Conservation (phyloP, 2,329 filamentous ascomycete genomes). For the Cadophora malorum region DNA sequence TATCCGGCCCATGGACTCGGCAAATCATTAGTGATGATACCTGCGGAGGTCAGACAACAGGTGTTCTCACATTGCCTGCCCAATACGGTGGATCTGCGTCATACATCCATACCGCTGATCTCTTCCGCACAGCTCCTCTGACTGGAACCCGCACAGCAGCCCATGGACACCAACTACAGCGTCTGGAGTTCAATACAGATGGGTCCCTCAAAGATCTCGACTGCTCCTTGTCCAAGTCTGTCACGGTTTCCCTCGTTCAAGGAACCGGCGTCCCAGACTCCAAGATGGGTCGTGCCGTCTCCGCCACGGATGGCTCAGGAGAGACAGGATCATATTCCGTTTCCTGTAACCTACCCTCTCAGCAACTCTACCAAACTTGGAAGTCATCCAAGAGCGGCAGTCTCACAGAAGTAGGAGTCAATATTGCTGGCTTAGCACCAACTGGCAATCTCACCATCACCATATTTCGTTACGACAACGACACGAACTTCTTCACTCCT, state of each 20-base stretch:
- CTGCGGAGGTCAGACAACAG: conserved; percentile 37
- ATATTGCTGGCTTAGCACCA: conserved; percentile 31
- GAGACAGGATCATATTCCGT: conserved; percentile 27
- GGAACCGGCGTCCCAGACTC: conserved; percentile 21
- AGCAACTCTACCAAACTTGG: conserved; percentile 38
- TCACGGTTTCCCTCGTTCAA: conserved; percentile 23
- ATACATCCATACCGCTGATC: conserved; percentile 38
- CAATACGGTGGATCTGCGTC: conserved; percentile 22
- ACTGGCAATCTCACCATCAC: conserved; percentile 31
- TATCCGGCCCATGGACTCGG: conserved; percentile 36
- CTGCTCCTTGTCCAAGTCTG: conserved; percentile 29
- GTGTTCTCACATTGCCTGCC: conserved; percentile 33
- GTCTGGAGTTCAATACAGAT: conserved; percentile 30
- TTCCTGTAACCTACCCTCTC: conserved; percentile 32
- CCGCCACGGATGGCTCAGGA: conserved; percentile 31
- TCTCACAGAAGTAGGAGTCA: conserved; percentile 31
- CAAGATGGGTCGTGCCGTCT: conserved; percentile 14
- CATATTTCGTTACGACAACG: conserved; percentile 36
- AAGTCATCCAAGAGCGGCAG: conserved; percentile 30
- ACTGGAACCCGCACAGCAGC: conserved; percentile 32
- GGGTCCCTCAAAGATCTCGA: conserved; percentile 31
- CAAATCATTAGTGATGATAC: conserved; percentile 39
- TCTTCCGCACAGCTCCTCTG: conserved; percentile 33
- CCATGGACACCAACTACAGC: conserved; percentile 36
- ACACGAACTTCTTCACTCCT: conserved; percentile 35